Conservation (phyloP, 768 basidiomycete species). For the Xerocomellus intermedius region DNA sequence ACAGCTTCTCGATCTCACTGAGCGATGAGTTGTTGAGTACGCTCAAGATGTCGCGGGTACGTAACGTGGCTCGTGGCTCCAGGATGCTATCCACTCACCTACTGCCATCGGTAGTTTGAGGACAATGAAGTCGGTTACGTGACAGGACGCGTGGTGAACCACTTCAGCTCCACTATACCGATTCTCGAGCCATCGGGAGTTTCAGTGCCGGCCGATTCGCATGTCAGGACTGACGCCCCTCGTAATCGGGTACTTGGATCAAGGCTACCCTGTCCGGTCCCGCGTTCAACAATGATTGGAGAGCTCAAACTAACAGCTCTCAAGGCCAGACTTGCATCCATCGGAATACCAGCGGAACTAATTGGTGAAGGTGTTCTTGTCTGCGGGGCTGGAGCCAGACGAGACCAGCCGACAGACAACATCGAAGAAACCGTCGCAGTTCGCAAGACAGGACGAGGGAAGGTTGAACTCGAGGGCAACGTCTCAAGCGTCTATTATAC, state of each 20-base stretch:
- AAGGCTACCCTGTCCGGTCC: constrained; percentile 65
- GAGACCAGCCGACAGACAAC: constrained; percentile 40
- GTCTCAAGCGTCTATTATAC: constrained; percentile 87
- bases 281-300: constrained; percentile 94
- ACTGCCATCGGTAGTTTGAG: constrained; percentile 65
- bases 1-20: constrained; percentile 90
- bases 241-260: constrained; percentile 55
- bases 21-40: constrained; percentile 83
- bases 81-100: constrained; percentile 1
- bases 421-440: constrained; percentile 79
- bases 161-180: constrained; percentile 86
- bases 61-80: constrained; percentile 27
- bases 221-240: constrained; percentile 22
- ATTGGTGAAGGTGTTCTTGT: constrained; percentile 97
- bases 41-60: constrained; percentile 82
- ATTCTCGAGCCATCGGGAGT: constrained; percentile 70
- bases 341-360: constrained; percentile 87
- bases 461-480: constrained; percentile 86
- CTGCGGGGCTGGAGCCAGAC: constrained; percentile 64
- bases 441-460: constrained; percentile 79
- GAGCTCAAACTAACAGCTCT: constrained; percentile 91
- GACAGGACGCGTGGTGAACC: constrained; percentile 80
- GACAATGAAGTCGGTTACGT: constrained; percentile 97
- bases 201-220: constrained; percentile 24
- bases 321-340: constrained; percentile 70